A percentile compares a stretch with the other conserved stretches of the same genome.
Conservation (phyloP, 1,139 yeast species). For the Eremothecium gossypii region DNA sequence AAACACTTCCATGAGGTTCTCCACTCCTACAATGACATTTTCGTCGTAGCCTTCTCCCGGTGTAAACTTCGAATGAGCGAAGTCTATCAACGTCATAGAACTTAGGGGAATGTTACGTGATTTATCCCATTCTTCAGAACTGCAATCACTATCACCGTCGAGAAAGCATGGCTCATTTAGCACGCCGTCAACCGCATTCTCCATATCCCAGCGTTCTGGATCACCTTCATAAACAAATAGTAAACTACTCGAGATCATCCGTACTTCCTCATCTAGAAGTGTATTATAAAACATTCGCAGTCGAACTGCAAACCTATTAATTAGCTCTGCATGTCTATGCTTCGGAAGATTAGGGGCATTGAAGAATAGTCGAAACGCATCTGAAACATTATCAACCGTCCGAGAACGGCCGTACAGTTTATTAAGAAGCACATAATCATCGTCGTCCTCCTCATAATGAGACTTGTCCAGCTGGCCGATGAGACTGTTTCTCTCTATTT, state of each 20-base stretch:
- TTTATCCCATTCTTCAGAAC: slow-evolving; percentile 21
- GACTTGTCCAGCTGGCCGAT: slow-evolving; percentile 9
- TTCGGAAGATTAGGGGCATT: slow-evolving; percentile 29
- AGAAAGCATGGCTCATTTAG: slow-evolving; percentile 32
- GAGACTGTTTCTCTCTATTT: slow-evolving; percentile 33
- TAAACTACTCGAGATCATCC: slow-evolving; percentile 68
- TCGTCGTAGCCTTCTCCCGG: slow-evolving; percentile 66
- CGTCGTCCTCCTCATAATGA: slow-evolving; percentile 25
- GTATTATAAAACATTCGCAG: slow-evolving; percentile 59
- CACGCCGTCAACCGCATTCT: slow-evolving; percentile 33
- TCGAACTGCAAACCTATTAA: slow-evolving; percentile 43
- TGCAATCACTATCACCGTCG: slow-evolving; percentile 12
- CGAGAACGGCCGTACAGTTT: slow-evolving; percentile 66
- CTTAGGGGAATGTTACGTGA: slow-evolving; percentile 31
- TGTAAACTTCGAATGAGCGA: slow-evolving; percentile 71
- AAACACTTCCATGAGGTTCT: slow-evolving; percentile 44
- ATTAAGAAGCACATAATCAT: slow-evolving; percentile 43
- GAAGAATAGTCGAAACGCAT: slow-evolving; percentile 49
- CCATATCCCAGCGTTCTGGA: slow-evolving; percentile 37
- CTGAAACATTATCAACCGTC: slow-evolving; percentile 34
- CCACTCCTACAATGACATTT: slow-evolving; percentile 58
- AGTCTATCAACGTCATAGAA: slow-evolving; percentile 64
- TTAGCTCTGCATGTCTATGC: slow-evolving; percentile 29
- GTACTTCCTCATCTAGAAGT: slow-evolving; percentile 49
- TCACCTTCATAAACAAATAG: slow-evolving; percentile 71